These are phyloP conservation scores for Microsporum audouinii DNA, from an alignment of 2,329 filamentous ascomycete species.

Conservation along the genomic window DNA sequence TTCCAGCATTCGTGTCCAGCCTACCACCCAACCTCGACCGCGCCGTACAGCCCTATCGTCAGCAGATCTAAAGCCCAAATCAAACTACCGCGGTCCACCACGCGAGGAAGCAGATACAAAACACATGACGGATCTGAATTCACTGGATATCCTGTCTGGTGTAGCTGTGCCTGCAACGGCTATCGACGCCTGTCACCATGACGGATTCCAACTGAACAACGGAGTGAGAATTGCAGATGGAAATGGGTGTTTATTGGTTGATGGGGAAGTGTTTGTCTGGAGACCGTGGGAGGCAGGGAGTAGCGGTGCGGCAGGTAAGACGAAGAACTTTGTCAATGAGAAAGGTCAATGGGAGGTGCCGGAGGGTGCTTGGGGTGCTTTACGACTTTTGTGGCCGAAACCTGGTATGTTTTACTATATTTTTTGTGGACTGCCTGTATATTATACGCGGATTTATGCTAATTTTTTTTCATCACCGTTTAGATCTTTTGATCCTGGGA, in stretches of 20 bases:
- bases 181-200: constrained; percentile 67
- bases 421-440: background rate
- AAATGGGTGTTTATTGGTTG: constrained; percentile 64
- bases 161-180: constrained; percentile 67
- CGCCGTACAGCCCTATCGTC: constrained; percentile 5
- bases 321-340: constrained; percentile 50
- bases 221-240: constrained; percentile 59
- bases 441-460: background rate
- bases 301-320: constrained; percentile 21
- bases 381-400: constrained; percentile 74
- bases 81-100: constrained; percentile 49
- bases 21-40: background rate
- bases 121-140: constrained; percentile 48
- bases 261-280: constrained; percentile 83
- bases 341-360: constrained; percentile 74
- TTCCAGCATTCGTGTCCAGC: background rate
- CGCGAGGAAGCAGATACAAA: constrained; percentile 43
- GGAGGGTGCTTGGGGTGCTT: constrained; percentile 58
- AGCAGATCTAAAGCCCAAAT: constrained; percentile 25
- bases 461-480: background rate
- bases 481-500: constrained; percentile 82
- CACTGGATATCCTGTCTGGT: constrained; percentile 67
- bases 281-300: constrained; percentile 55
- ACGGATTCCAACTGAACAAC: constrained; percentile 80
- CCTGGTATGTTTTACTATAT: constrained; percentile 52